A percentile compares a stretch with the other conserved stretches of the same genome.
These are phyloP conservation scores for Tylopilus cervinicoccineus DNA, from an alignment of 768 basidiomycete species.

Conservation along the genomic window DNA sequence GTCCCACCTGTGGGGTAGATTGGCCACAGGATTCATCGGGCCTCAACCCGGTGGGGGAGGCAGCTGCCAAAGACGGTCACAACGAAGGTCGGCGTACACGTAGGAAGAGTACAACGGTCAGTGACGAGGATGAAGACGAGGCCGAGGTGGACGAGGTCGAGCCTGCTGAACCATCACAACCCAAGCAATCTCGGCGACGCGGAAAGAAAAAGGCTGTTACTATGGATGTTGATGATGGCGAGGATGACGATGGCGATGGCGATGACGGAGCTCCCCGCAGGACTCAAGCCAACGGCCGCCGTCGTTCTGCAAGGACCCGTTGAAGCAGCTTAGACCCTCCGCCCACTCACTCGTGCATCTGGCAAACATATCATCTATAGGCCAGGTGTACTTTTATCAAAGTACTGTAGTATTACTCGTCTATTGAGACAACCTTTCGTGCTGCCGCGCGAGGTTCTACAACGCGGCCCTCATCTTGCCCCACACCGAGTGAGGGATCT, in stretches of 20 bases:
- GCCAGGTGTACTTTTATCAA: constrained; percentile 11
- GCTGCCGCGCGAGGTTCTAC: constrained; percentile 14
- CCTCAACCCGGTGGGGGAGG: constrained; percentile 63
- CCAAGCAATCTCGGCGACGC: constrained; percentile 23
- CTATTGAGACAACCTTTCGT: constrained; percentile 20
- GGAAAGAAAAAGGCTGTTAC: constrained; percentile 27
- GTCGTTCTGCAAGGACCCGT: constrained; percentile 18
- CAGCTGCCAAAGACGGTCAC: constrained; percentile 59
- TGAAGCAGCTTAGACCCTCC: neutral
- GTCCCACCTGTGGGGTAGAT: constrained; percentile 52
- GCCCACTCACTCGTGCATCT: neutral
- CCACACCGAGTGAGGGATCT: constrained; percentile 34
- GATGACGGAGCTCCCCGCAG: constrained; percentile 19
- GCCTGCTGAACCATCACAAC: constrained; percentile 28
- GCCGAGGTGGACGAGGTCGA: constrained; percentile 33
- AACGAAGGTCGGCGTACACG: constrained; percentile 39
- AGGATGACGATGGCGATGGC: constrained; percentile 37
- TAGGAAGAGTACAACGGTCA: constrained; percentile 33
- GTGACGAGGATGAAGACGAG: constrained; percentile 40
- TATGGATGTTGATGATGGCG: constrained; percentile 47
- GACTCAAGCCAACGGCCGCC: constrained; percentile 16
- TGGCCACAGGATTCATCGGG: constrained; percentile 58
- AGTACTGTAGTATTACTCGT: constrained; percentile 24
- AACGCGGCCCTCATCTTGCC: constrained; percentile 45
- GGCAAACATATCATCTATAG: constrained; percentile 7